Evolutionary conservation across 768 basidiomycete genomes (phyloP), one percentile per base, ranked within the genome.

Genomic region (Krasilnikovozyma curviuscula): DNA sequence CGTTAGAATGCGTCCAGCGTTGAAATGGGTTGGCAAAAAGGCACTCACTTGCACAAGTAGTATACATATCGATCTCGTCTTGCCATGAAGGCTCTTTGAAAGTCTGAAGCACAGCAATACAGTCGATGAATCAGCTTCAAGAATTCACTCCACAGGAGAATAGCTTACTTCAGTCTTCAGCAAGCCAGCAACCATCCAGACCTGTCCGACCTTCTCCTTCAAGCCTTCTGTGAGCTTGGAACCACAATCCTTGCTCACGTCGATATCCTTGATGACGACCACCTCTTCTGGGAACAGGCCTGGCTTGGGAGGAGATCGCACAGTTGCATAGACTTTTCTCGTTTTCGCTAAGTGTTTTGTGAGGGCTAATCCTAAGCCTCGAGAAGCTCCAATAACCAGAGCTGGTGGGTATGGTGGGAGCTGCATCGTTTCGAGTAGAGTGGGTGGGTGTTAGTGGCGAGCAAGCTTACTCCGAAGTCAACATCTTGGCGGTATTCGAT

Each of bases 41-140:
- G 4, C 18, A 12, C 23, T 37, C 4, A 37, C 44, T 67, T 0
- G 69, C 61, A 31, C 68, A 66, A 37, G 66, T 67, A 21, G 62
- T 70, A 60, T 69, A 71, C 70, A 72, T 72, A 33, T 63, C 59
- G 9, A 70, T 50, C 52, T 71, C 63, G 41, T 67, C 68, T 37
- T 62, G 61, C 55, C 63, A 71, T 19, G 57, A 58, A 0, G 64
- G 61, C 40, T 63, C 55, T 8, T 66, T 67, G 18, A 71, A 59
- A 18, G 67, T 61, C 67, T 60, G 35, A 18, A 40, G 4, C 23
- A 5, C 10, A 7, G 19, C 27, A 5, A 9, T 27, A 2, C 23
- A 23, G 18, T 23, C 14, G 13, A 43, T 25, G n/a, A 30, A 40
- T 53, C 34, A 46, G 50, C 27, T 18, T 29, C 21, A 4, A 14